These are phyloP conservation scores for Hypoxylon sp. DNA, from an alignment of 2,329 filamentous ascomycete genomes.

Conservation along the genomic window DNA sequence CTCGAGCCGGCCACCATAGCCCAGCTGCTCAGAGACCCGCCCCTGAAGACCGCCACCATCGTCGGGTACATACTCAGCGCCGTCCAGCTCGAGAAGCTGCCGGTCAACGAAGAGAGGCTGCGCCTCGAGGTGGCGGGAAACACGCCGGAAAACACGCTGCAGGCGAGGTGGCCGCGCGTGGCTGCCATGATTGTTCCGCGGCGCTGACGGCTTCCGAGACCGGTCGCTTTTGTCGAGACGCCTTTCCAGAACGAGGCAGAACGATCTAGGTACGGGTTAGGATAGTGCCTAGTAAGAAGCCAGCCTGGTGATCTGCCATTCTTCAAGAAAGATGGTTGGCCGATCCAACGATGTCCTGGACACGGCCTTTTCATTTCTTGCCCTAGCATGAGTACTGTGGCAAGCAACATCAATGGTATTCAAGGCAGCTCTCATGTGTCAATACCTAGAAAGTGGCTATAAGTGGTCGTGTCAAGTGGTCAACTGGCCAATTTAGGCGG, in stretches of 20 bases:
- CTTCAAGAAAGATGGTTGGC: too few relatives aligned
- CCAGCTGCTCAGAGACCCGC: slow-evolving; percentile 64
- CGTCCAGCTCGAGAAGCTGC: slow-evolving; percentile 59
- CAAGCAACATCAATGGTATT: too few relatives aligned
- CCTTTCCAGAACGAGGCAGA: background rate
- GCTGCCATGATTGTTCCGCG: background rate
- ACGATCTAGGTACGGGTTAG: background rate
- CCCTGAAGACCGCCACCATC: slow-evolving; percentile 64
- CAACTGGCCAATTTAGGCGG: too few relatives aligned
- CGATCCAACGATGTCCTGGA: too few relatives aligned
- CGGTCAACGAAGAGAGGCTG: slow-evolving; percentile 57
- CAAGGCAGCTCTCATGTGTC: too few relatives aligned
- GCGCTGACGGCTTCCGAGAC: background rate
- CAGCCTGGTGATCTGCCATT: background rate
- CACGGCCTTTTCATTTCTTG: too few relatives aligned
- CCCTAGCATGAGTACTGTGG: too few relatives aligned
- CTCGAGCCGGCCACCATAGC: slow-evolving; percentile 61
- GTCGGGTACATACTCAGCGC: slow-evolving; percentile 65
- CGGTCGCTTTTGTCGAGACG: background rate
- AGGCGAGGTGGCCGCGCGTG: background rate
- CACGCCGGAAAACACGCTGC: slow-evolving; percentile 38
- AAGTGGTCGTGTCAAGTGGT: too few relatives aligned
- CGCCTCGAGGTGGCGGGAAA: slow-evolving; percentile 53
- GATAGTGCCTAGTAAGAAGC: background rate
- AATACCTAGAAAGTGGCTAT: too few relatives aligned